A percentile compares a stretch with the other conserved stretches of the same genome.
Evolutionary conservation across 75 land plant species (phyloP).

Genomic region (Chamaecyparis obtusa): DNA sequence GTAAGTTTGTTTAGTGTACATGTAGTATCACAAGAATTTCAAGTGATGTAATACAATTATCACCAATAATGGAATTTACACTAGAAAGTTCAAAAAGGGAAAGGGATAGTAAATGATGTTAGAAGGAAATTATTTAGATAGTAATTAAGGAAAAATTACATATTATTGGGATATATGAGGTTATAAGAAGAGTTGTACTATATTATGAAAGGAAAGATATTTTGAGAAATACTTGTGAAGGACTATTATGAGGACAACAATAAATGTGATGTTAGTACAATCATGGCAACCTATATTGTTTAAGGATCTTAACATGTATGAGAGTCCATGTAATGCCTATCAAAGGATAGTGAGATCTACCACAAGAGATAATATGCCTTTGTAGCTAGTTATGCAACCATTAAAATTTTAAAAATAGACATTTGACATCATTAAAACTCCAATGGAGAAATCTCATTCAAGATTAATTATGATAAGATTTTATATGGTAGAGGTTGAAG

Average conservation of each 20-base stretch:
- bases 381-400: not conserved
- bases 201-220: not conserved
- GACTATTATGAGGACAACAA: constrained; percentile 6
- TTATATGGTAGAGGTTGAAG: not conserved
- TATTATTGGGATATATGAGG: not conserved
- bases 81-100: not conserved
- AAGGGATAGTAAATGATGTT: not conserved
- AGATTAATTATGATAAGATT: not conserved
- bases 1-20: not conserved
- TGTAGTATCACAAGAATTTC: not conserved
- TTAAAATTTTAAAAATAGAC: not conserved
- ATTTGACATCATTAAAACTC: not conserved
- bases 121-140: not conserved
- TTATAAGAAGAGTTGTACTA: not conserved
- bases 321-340: not conserved
- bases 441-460: too few species aligned
- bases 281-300: constrained; percentile 15
- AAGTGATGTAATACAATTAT: not conserved
- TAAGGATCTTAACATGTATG: constrained; percentile 1
- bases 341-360: not conserved
- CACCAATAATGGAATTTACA: not conserved
- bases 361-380: not conserved
- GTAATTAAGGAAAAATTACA: not conserved
- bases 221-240: not conserved
- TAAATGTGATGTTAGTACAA: too few species aligned